Evolutionary conservation across 139 green algal genomes (phyloP), one percentile per base, ranked within the genome.

Genomic region (Micromonas pusilla): DNA sequence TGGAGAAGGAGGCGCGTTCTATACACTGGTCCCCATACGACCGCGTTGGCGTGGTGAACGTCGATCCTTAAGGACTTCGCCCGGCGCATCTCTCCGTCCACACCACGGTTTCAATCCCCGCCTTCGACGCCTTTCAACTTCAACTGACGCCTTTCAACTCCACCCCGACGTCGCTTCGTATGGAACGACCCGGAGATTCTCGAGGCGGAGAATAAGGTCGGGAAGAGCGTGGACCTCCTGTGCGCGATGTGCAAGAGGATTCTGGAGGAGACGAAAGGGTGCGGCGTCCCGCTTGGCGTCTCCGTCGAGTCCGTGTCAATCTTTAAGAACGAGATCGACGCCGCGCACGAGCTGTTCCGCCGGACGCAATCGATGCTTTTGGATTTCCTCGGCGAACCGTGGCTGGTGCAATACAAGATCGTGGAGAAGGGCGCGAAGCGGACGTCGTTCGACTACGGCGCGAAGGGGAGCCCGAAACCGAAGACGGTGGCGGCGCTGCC

Each of bases 261-360:
- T 30, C 34, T 82, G 20, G 54, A 70, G 2, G 67, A 82, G 52
- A 77, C 77, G 6, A 65, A 70, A 23, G 77, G 36, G 0, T 78
- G 26, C n/a, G 67, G 67, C 16, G 77, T 82, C 20, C 77, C 77
- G n/a, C 68, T 82, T 0, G 77, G 77, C 38, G 34, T 82, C 16
- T 71, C 33, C 67, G 77, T 82, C 28, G 77, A 82, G 71, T 73
- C 53, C 6, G 77, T 82, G 23, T 76, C 62, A 66, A 80, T 80
- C 73, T 79, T 80, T 30, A 80, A 80, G 66, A 71, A 83, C n/a
- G 73, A 83, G 57, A 77, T 80, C 23, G 64, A 80, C 66, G 72
- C 79, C 52, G 57, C 72, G 28, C 32, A 79, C 63, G 52, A 71
- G 1, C 53, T 83, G 21, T 80, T 83, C 66, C 45, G 72, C 28